Conservation (phyloP, 768 basidiomycete species). For the Lactarius sp. region DNA sequence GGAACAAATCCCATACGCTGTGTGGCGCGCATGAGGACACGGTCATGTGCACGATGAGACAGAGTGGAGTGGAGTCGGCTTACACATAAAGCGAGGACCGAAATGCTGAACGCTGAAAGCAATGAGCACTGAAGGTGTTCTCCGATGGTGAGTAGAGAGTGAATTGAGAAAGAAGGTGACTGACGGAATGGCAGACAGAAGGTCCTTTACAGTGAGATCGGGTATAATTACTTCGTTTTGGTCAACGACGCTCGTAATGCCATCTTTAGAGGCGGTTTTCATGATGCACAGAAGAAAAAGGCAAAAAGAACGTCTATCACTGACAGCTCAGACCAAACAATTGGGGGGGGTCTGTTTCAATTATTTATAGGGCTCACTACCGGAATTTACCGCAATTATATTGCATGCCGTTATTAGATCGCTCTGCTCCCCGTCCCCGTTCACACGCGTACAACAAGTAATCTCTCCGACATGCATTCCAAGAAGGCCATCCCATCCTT, state of each 20-base stretch:
- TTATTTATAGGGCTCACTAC: no score
- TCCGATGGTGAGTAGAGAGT: not conserved
- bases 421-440: no score
- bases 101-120: constrained; percentile 85
- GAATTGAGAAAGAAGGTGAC: constrained; percentile 31
- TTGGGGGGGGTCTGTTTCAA: no score
- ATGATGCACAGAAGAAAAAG: constrained; percentile 8
- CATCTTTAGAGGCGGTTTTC: constrained; percentile 24
- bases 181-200: constrained; percentile 79
- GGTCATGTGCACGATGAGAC: not conserved
- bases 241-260: constrained; percentile 34
- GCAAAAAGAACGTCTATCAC: no score
- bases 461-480: constrained; percentile 51
- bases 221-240: constrained; percentile 69
- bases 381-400: no score
- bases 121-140: constrained; percentile 55
- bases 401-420: no score
- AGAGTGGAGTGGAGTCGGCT: constrained; percentile 27
- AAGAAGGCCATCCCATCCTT: constrained; percentile 74
- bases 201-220: constrained; percentile 81
- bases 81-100: constrained; percentile 76
- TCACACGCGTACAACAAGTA: constrained; percentile 37
- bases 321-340: no score
- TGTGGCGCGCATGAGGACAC: constrained; percentile 23
- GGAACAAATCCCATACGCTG: constrained; percentile 70